Evolutionary conservation across 768 basidiomycete genomes (phyloP).

Genomic region (Psilocybe azurescens): DNA sequence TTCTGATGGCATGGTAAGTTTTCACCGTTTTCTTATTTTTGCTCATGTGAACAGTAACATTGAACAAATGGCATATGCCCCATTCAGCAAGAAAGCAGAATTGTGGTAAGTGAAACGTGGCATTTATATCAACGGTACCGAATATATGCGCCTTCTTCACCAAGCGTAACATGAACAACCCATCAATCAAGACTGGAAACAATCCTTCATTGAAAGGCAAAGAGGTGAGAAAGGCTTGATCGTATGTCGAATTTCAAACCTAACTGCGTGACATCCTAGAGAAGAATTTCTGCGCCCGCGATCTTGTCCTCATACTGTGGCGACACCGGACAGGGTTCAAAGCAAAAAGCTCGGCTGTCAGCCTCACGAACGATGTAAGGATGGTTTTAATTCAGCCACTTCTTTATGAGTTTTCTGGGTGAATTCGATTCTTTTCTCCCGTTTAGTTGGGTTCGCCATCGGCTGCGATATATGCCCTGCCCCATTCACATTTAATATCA

Average conservation of each 20-base stretch:
- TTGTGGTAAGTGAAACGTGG: conserved; percentile 1
- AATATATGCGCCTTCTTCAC: conserved; percentile 12
- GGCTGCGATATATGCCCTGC: conserved; percentile 12
- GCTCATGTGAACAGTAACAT: background rate
- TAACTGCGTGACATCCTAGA: conserved; percentile 12
- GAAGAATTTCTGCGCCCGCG: conserved; percentile 25
- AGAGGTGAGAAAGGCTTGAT: background rate
- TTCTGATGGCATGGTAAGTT: background rate
- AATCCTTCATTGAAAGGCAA: conserved; percentile 1
- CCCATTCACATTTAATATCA: conserved; percentile 1
- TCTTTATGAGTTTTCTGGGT: background rate
- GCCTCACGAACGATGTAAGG: conserved; percentile 4
- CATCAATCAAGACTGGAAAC: background rate
- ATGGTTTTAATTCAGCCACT: background rate
- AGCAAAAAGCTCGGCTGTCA: background rate
- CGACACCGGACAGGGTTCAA: conserved; percentile 5
- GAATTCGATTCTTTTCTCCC: background rate
- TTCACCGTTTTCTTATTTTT: no score
- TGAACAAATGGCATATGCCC: background rate
- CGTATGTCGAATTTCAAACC: background rate
- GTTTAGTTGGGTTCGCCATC: conserved; percentile 4
- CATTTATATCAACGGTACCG: background rate
- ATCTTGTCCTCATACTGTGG: conserved; percentile 10
- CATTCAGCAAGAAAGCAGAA: background rate
- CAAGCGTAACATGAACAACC: background rate